Evolutionary conservation across 805 yeast species (phyloP).

Genomic region (Yarrowia deformans): DNA sequence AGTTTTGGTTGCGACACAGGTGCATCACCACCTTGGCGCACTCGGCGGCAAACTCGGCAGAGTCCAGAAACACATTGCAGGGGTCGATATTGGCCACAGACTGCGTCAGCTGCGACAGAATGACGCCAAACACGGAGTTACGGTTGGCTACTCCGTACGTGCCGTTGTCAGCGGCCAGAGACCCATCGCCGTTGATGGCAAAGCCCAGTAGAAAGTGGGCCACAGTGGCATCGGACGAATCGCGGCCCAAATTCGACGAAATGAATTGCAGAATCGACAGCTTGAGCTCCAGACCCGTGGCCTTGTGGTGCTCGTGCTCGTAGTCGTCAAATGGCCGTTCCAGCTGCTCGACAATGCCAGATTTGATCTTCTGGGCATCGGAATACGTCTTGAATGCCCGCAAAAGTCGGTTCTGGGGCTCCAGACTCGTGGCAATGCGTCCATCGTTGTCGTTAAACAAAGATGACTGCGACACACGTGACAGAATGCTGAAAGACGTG

Average conservation of each 20-base stretch:
- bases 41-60: constrained; percentile 64
- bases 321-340: constrained; percentile 51
- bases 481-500: constrained; percentile 61
- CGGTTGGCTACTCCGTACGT: constrained; percentile 62
- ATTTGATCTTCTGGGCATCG: constrained; percentile 76
- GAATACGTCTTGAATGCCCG: constrained; percentile 77
- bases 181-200: constrained; percentile 59
- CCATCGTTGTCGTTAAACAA: constrained; percentile 53
- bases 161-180: constrained; percentile 56
- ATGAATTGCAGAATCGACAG: constrained; percentile 66
- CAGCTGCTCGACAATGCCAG: constrained; percentile 73
- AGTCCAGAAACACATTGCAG: constrained; percentile 57
- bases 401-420: constrained; percentile 65
- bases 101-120: constrained; percentile 60
- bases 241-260: constrained; percentile 55
- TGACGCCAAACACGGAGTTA: constrained; percentile 62
- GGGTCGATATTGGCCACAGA: constrained; percentile 55
- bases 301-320: constrained; percentile 49
- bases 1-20: constrained; percentile 63
- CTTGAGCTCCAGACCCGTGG: constrained; percentile 56
- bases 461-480: constrained; percentile 57
- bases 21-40: constrained; percentile 68
- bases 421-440: constrained; percentile 51
- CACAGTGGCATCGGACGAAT: constrained; percentile 58
- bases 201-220: constrained; percentile 84